A percentile compares a stretch with the other conserved stretches of the same genome.
phyloP scores from a whole-genome alignment of 176 grass and related monocot species.

The Panicum miliaceum region DNA sequence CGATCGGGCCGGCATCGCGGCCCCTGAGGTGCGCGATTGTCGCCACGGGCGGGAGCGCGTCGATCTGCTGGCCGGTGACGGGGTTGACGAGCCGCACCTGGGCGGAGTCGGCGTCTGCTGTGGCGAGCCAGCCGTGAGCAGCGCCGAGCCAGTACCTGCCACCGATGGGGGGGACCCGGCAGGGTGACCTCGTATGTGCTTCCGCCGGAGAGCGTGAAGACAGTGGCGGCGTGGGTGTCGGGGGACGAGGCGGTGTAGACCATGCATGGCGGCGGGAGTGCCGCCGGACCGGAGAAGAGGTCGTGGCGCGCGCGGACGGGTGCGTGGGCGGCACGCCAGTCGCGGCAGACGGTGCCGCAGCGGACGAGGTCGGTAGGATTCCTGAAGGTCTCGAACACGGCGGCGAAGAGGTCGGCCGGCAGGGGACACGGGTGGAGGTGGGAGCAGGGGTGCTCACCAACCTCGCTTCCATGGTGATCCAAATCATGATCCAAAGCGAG shows the following conservation, averaged over 20 bases:
- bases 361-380: not conserved
- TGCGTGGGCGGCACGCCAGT: not conserved
- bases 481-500: too few species aligned
- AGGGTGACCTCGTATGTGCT: not conserved
- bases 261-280: too few species aligned
- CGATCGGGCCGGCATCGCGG: not conserved
- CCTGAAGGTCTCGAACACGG: not conserved
- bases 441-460: too few species aligned
- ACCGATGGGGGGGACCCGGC: not conserved
- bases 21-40: not conserved
- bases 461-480: too few species aligned
- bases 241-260: not conserved
- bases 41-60: not conserved
- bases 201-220: not conserved
- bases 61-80: conserved; percentile 2
- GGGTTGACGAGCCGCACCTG: not conserved
- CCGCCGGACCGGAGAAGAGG: not conserved
- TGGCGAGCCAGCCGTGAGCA: not conserved
- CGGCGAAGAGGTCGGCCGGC: not conserved
- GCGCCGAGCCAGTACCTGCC: not conserved
- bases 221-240: not conserved
- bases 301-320: not conserved
- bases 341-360: not conserved
- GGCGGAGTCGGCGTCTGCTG: not conserved
- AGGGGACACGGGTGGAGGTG: too few species aligned